phyloP scores from a whole-genome alignment of 2,329 filamentous ascomycete species.

The Aureobasidium mangrovei region DNA sequence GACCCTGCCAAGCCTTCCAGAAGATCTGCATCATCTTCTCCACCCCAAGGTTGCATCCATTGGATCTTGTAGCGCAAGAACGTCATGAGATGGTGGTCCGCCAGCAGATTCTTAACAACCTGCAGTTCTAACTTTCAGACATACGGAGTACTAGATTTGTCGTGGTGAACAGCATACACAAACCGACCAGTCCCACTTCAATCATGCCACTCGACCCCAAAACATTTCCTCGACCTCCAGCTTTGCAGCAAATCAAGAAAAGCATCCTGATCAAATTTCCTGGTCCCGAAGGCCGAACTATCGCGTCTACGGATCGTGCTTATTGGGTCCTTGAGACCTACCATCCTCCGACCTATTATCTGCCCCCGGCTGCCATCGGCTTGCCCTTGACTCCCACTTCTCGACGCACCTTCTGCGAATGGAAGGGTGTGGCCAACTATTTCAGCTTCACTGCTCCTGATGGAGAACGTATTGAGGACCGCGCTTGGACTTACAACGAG shows the following conservation, averaged over 20 bases:
- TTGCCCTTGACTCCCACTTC: constrained; percentile 40
- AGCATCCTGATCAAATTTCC: constrained; percentile 44
- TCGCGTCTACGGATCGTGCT: constrained; percentile 51
- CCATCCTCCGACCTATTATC: constrained; percentile 56
- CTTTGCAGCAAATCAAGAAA: constrained; percentile 30
- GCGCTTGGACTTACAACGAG: constrained; percentile 52
- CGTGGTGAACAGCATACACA: too few relatives aligned
- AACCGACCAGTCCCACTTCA: background rate
- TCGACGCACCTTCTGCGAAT: constrained; percentile 48
- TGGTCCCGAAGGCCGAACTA: constrained; percentile 41
- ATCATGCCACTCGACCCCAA: constrained; percentile 41
- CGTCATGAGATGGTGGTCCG: too few relatives aligned
- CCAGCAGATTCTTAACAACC: too few relatives aligned
- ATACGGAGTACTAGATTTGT: too few relatives aligned
- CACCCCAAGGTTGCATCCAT: too few relatives aligned
- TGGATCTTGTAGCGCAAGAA: too few relatives aligned
- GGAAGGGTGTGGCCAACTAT: constrained; percentile 54
- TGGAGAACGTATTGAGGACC: constrained; percentile 38
- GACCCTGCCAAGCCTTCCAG: too few relatives aligned
- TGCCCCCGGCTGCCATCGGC: constrained; percentile 44
- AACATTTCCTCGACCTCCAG: constrained; percentile 50
- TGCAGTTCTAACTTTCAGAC: too few relatives aligned
- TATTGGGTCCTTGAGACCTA: constrained; percentile 57
- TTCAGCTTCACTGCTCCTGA: constrained; percentile 41
- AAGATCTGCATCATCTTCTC: too few relatives aligned